Evolutionary conservation across 1,139 yeast species (phyloP).

Genomic region (Zygoascus sp.): DNA sequence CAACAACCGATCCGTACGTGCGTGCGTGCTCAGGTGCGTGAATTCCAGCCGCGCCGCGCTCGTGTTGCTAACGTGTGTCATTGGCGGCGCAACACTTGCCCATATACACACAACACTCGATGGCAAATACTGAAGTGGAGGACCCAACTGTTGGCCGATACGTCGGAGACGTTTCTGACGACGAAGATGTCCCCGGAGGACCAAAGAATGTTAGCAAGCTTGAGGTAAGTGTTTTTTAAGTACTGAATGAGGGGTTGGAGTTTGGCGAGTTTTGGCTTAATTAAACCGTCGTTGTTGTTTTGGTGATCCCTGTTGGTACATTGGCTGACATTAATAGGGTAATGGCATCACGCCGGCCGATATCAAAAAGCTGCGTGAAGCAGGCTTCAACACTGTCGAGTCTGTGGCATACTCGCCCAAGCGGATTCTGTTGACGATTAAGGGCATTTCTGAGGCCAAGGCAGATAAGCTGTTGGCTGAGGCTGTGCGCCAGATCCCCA

Average conservation of each 20-base stretch:
- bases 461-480: slow-evolving; percentile 81
- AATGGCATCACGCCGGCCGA: slow-evolving; percentile 84
- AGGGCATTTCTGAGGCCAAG: slow-evolving; percentile 93
- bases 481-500: slow-evolving; percentile 83
- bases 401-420: slow-evolving; percentile 80
- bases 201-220: slow-evolving; percentile 7
- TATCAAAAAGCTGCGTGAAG: slow-evolving; percentile 71
- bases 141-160: neutral
- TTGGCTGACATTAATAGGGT: slow-evolving; percentile 53
- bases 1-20: no score
- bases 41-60: neutral
- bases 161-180: slow-evolving; percentile 1
- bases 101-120: neutral
- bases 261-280: no score
- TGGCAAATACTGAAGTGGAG: slow-evolving; percentile 4
- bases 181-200: slow-evolving; percentile 5
- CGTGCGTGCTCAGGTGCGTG: no score
- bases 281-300: no score
- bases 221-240: slow-evolving; percentile 9
- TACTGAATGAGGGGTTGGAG: no score
- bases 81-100: neutral
- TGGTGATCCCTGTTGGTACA: no score
- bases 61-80: slow-evolving; percentile 1
- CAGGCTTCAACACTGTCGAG: slow-evolving; percentile 86
- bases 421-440: slow-evolving; percentile 67